Conservation (phyloP, 2,329 filamentous ascomycete species). For the Botryotinia calthae region DNA sequence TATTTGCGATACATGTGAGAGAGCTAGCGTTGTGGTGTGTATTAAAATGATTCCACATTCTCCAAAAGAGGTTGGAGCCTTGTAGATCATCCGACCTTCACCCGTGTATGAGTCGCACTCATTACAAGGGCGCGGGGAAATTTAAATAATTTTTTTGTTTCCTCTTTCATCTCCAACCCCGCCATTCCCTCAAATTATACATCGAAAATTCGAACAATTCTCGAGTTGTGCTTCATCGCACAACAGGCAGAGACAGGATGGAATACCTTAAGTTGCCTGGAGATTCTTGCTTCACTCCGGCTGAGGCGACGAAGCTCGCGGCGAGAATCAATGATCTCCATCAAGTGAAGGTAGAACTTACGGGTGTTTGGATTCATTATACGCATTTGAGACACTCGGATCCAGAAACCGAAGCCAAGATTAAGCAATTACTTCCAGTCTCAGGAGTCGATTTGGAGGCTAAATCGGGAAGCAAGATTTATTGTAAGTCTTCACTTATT, state of each 20-base stretch:
- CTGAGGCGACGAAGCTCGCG: conserved; percentile 35
- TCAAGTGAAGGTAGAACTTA: conserved; percentile 30
- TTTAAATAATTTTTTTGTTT: conserved; percentile 9
- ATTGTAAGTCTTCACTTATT: conserved; percentile 1
- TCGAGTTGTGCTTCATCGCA: conserved; percentile 12
- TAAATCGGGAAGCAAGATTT: conserved; percentile 19
- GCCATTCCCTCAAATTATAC: conserved; percentile 5
- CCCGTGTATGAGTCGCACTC: background rate
- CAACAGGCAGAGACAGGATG: conserved; percentile 27
- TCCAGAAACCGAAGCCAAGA: conserved; percentile 28
- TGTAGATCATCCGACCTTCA: background rate
- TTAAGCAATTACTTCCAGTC: conserved; percentile 34
- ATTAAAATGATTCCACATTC: background rate
- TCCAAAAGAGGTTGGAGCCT: background rate
- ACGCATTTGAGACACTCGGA: conserved; percentile 31
- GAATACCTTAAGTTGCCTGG: conserved; percentile 34
- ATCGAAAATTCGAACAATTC: background rate
- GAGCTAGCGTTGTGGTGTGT: background rate
- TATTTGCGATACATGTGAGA: background rate
- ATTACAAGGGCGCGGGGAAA: background rate
- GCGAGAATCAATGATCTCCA: conserved; percentile 27
- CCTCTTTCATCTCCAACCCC: conserved; percentile 6
- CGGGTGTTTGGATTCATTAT: conserved; percentile 37
- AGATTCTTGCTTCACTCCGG: conserved; percentile 35
- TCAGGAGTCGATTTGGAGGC: conserved; percentile 22